Base-by-base conservation (phyloP, 257 asterid species). In the Nicotiana sylvestris region DNA sequence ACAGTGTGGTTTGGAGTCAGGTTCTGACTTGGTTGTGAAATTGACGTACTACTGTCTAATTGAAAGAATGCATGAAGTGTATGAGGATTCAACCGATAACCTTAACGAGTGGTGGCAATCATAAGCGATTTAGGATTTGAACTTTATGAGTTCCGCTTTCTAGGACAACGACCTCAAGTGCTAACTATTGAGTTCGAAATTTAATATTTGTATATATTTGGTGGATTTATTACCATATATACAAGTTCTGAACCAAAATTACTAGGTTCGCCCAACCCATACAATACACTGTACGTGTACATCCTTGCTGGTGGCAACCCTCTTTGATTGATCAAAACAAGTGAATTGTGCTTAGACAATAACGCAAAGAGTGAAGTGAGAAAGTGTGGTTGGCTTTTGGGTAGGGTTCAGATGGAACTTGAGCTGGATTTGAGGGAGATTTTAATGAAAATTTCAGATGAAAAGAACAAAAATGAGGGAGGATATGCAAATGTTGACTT, bases 371-470 rank as follows among this genome's bases (percentile, higher is more conserved):
- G 76, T 67, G 49, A 78, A 39, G 79, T 9, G 58, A 80, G 60
- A 18, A 76, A 32, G 8, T 62, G 66, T 65, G 81, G 51, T 65
- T 18, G 69, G 2, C 53, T 70, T 81, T 83, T 88, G 17, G 57
- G 76, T 82, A 77, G 83, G 81, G 39, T 82, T 77, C 69, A 83
- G 4, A 85, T 89, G 95, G 93, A 80, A 58, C 64, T 91, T 85
- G 91, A 88, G 83, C 76, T 91, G 46, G 92, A 89, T 86, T 84
- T 89, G 80, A 83, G 87, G 86, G 87, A 81, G 65, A 78, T 86
- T 82, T 84, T 87, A 79, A 84, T 91, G 4, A 86, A 46, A n/a
- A 64, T 68, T 55, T 61, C 87, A 8, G 89, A 85, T 78, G 85
- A 82, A 77, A 87, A 89, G 49, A 87, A 86, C 72, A 85, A 84